Evolutionary conservation across 495 filamentous ascomycete genomes (phyloP).

Genomic region (Daldinia bambusicola): DNA sequence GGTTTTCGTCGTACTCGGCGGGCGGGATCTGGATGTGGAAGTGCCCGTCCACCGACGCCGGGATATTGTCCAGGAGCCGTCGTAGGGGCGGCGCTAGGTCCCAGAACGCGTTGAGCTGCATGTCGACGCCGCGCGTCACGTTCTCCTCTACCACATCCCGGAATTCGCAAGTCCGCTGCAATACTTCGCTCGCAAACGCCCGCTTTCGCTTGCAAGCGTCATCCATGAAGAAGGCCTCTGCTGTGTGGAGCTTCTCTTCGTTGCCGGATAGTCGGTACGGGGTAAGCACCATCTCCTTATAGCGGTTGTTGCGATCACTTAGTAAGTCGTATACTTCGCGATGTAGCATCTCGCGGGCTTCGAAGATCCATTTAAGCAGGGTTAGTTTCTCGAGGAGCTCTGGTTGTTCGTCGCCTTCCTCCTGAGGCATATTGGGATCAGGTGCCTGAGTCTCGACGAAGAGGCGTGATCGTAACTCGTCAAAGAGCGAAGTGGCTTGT

Average conservation of each 20-base stretch:
- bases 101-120: conserved; percentile 94
- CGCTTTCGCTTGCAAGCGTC: conserved; percentile 76
- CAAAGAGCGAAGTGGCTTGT: conserved; percentile 71
- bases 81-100: conserved; percentile 90
- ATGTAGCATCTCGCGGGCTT: conserved; percentile 87
- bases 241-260: conserved; percentile 77
- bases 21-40: conserved; percentile 76
- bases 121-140: conserved; percentile 86
- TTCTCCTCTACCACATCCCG: conserved; percentile 83
- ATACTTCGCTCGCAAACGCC: conserved; percentile 70
- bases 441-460: conserved; percentile 76
- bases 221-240: conserved; percentile 80
- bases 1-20: conserved; percentile 85
- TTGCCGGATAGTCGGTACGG: conserved; percentile 79
- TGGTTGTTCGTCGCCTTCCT: conserved; percentile 94
- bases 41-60: conserved; percentile 54
- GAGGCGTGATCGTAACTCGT: conserved; percentile 74
- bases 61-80: conserved; percentile 80
- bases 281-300: conserved; percentile 79
- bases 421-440: conserved; percentile 83
- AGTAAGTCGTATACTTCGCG: conserved; percentile 85
- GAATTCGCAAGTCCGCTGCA: conserved; percentile 80
- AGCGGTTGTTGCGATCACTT: conserved; percentile 83
- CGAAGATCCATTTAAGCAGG: conserved; percentile 96
- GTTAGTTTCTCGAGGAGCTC: conserved; percentile 95